Conservation (phyloP, 192 early-diverging fungal species). For the Chytriomyces confervae region DNA sequence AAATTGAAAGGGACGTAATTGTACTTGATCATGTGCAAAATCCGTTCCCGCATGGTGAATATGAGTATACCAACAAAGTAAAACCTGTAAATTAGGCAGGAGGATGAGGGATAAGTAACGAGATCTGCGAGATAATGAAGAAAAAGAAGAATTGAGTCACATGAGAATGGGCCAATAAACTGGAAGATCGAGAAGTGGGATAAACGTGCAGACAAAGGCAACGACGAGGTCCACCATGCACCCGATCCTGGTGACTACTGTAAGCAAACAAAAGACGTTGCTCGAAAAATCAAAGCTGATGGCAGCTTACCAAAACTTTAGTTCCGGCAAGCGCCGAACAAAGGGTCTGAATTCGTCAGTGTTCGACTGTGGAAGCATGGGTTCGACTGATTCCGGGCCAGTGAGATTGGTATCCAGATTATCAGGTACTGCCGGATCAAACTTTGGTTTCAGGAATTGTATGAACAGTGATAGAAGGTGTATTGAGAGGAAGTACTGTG, state of each 20-base stretch:
- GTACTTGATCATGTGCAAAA: conserved; percentile 97
- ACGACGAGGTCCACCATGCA: conserved; percentile 81
- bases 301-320: conserved; percentile 91
- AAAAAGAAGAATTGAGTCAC: conserved; percentile 35
- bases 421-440: conserved; percentile 74
- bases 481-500: conserved; percentile 86
- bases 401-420: conserved; percentile 68
- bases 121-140: background rate
- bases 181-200: conserved; percentile 90
- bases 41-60: conserved; percentile 96
- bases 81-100: conserved; percentile 49
- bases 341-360: conserved; percentile 98
- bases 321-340: conserved; percentile 94
- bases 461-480: conserved; percentile 94
- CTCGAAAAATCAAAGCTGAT: background rate
- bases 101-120: background rate
- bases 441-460: conserved; percentile 95
- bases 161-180: conserved; percentile 99
- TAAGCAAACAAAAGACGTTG: background rate
- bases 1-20: conserved; percentile 62
- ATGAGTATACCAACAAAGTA: conserved; percentile 95
- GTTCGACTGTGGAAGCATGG: conserved; percentile 76
- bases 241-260: conserved; percentile 66
- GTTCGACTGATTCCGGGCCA: conserved; percentile 60
- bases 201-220: conserved; percentile 84